These are phyloP conservation scores for Colletotrichum lupini DNA, from an alignment of 2,329 filamentous ascomycete species.

Conservation along the genomic window DNA sequence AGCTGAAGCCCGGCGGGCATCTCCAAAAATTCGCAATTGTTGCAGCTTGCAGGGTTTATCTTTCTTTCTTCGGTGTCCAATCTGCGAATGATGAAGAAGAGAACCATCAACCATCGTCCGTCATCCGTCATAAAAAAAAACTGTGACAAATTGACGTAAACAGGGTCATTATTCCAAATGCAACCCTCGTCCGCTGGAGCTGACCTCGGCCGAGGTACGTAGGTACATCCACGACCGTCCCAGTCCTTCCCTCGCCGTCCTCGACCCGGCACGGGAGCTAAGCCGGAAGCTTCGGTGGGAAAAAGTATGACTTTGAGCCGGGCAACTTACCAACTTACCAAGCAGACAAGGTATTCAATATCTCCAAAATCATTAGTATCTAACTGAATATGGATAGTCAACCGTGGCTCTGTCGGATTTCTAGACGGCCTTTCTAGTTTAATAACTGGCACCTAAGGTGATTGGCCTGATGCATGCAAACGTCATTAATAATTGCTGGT, in stretches of 20 bases:
- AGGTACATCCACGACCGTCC: neutral
- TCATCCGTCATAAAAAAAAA: neutral
- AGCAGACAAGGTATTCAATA: neutral
- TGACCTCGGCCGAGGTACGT: conserved; percentile 11
- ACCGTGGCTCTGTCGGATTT: neutral
- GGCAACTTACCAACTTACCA: no score
- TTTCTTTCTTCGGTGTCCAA: neutral
- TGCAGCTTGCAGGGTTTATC: neutral
- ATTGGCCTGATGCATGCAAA: neutral
- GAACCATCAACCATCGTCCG: neutral
- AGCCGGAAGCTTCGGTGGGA: neutral
- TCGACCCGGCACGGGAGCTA: neutral
- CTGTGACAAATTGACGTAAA: neutral
- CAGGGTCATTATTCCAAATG: conserved; percentile 20
- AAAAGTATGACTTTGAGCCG: neutral
- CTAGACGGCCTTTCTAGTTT: neutral
- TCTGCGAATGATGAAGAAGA: neutral
- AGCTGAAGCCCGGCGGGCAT: neutral
- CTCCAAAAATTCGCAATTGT: no score
- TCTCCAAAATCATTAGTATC: neutral
- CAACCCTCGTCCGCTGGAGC: neutral
- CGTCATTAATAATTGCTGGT: neutral
- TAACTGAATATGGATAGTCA: no score
- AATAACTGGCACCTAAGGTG: neutral
- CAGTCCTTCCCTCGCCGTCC: neutral